These are phyloP conservation scores for Pleurotus citrinopileatus DNA, from an alignment of 768 basidiomycete genomes.

Conservation along the genomic window DNA sequence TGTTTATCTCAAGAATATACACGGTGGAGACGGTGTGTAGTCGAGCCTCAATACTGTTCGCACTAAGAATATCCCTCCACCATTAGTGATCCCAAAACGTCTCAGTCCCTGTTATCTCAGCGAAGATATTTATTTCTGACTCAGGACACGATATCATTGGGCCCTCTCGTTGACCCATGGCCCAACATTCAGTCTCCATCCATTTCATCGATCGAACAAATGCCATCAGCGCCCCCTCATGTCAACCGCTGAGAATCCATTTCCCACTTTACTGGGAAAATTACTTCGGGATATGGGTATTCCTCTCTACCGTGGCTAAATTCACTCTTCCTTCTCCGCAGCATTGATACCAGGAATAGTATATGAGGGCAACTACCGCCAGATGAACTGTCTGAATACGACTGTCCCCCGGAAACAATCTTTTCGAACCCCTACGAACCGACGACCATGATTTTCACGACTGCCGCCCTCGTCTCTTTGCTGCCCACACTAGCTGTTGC, in stretches of 20 bases:
- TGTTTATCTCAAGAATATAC: not conserved
- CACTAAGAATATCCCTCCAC: not conserved
- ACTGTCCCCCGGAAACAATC: conserved; percentile 9
- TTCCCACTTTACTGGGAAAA: conserved; percentile 9
- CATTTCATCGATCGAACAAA: not conserved
- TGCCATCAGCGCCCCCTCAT: conserved; percentile 1
- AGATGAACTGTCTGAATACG: no score
- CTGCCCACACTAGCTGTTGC: conserved; percentile 32
- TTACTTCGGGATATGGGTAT: conserved; percentile 6
- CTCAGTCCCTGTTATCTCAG: not conserved
- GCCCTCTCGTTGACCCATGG: not conserved
- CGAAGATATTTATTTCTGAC: not conserved
- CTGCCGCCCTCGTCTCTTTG: conserved; percentile 23
- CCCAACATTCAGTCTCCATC: not conserved
- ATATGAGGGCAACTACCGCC: conserved; percentile 1
- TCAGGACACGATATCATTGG: not conserved
- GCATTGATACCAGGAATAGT: conserved; percentile 5
- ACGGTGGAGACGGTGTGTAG: no score
- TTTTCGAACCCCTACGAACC: conserved; percentile 1
- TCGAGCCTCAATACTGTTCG: no score
- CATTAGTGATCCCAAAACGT: not conserved
- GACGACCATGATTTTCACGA: conserved; percentile 27
- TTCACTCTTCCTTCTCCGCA: conserved; percentile 9
- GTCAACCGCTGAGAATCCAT: not conserved
- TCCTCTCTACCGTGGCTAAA: conserved; percentile 7